Evolutionary conservation across 805 yeast species (phyloP), one percentile per base, ranked within the genome.

Genomic region (Kodamaea leandrae): DNA sequence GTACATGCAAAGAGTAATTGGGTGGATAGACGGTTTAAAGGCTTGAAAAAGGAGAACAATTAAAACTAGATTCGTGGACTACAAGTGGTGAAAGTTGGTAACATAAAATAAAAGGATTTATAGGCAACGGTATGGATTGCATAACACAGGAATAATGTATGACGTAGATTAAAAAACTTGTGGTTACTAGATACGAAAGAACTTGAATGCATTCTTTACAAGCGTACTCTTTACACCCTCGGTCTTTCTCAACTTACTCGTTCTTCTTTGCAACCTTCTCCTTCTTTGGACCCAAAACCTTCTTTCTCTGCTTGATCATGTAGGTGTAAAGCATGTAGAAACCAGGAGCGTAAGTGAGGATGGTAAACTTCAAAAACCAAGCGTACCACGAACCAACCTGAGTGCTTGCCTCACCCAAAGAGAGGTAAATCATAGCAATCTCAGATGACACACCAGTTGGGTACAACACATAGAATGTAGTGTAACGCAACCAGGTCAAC

Each of bases 361-460:
- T 70, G 39, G 79, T 68, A 1, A 62, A 70, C 40, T 79, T 68
- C 49, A 89, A 69, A 41, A 77, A 61, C 57, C 74, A 71, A 30
- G 80, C 75, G 63, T 77, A 80, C 64, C 71, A 61, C 0, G 49
- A 46, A 4, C 84, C 82, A 37, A 72, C 69, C 23, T 54, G 73
- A 35, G 50, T 48, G 38, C 66, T 73, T n/a, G 96, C 96, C 36
- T 76, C 78, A n/a, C 72, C 75, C 38, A 91, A 69, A 0, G 96
- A 81, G 42, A 79, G 63, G 63, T 78, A 83, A 44, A 87, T 73
- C 64, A 88, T 77, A 25, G 71, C 55, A 45, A 85, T 71, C 61
- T 93, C 99, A 46, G 91, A 80, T 2, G 85, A 77, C n/a, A 90
- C 96, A 2, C 99, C 99, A 15, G 84, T 62, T 14, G 99, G 99